These are phyloP conservation scores for Phalaenopsis equestris DNA, from an alignment of 106 monocot genomes.

Conservation along the genomic window DNA sequence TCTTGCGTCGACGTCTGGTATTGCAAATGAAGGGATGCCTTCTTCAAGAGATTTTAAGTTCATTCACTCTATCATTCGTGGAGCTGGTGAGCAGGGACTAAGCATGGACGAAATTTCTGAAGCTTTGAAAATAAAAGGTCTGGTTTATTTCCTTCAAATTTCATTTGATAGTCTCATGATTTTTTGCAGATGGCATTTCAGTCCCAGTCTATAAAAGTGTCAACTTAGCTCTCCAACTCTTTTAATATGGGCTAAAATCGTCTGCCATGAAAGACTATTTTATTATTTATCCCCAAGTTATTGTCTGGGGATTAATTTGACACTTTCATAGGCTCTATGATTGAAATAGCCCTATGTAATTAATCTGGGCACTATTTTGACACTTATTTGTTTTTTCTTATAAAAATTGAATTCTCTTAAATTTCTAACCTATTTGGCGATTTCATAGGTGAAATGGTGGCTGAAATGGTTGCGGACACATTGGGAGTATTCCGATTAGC, in stretches of 20 bases:
- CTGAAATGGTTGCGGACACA: conserved; percentile 42
- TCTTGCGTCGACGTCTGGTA: conserved; percentile 17
- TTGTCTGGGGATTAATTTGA: too few species aligned
- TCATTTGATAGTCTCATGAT: neutral
- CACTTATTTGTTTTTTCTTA: neutral
- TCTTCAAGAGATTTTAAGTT: conserved; percentile 45
- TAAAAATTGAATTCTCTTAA: neutral
- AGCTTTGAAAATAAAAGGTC: conserved; percentile 35
- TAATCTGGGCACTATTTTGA: too few species aligned
- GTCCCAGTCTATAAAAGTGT: too few species aligned
- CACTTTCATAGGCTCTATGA: too few species aligned
- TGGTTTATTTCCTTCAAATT: neutral
- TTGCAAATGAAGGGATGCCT: conserved; percentile 2
- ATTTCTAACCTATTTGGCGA: neutral
- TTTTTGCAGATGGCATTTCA: too few species aligned
- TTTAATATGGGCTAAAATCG: too few species aligned
- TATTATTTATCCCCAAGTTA: too few species aligned
- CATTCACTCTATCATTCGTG: conserved; percentile 36
- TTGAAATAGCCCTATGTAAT: too few species aligned
- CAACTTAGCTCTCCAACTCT: too few species aligned
- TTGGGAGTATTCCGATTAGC: conserved; percentile 50
- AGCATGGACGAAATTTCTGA: conserved; percentile 54
- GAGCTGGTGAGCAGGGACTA: conserved; percentile 81
- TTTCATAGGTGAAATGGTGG: conserved; percentile 24
- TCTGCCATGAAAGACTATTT: too few species aligned